Base-by-base conservation (phyloP, 2,329 filamentous ascomycete species). In the Xylaria sp. region DNA sequence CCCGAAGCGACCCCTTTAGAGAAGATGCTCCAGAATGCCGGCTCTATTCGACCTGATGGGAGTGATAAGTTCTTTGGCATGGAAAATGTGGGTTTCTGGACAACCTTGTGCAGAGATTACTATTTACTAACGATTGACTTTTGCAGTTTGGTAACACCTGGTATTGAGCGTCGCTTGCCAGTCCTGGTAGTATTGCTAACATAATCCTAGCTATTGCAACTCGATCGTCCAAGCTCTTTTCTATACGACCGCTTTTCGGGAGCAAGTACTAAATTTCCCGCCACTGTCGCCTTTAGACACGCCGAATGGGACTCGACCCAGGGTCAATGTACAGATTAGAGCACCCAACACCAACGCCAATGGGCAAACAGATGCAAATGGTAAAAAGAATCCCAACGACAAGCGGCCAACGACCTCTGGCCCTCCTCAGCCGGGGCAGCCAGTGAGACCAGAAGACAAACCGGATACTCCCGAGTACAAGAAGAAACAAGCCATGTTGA, bases 1-100 rank as follows among this genome's bases (percentile, higher is more conserved):
- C 82, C 82, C n/a, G 89, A 91, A 76, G 75, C 86, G 63, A 91
- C 89, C 1, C 89, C 89, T 2, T 75, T 91, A 67, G 87, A 90
- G 76, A 90, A 94, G 84, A 92, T 97, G 86, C 86, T 99, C 39
- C 88, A 90, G 75, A 91, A 93, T 81, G 90, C 93, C 68, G 94
- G 94, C 3, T 90, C 94, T 2, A 83, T 97, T 74, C 90, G 94
- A 77, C 85, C 88, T 74, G 94, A 98, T 82, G 96, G 96, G 63
- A 97, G 93, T 79, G 96, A 98, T 84, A 97, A 97, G 84, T 99
- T 97, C 84, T 98, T 97, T 83, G 96, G 96, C 18, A 91, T 98
- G 80, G 96, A 99, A 83, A 99, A 99, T 83, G 95, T 98, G 86
- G 83, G 72, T 70, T 65, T 70, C 63, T 54, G 18, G 41, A 25